Conservation (phyloP, 257 asterid species). For the Apocynum venetum region DNA sequence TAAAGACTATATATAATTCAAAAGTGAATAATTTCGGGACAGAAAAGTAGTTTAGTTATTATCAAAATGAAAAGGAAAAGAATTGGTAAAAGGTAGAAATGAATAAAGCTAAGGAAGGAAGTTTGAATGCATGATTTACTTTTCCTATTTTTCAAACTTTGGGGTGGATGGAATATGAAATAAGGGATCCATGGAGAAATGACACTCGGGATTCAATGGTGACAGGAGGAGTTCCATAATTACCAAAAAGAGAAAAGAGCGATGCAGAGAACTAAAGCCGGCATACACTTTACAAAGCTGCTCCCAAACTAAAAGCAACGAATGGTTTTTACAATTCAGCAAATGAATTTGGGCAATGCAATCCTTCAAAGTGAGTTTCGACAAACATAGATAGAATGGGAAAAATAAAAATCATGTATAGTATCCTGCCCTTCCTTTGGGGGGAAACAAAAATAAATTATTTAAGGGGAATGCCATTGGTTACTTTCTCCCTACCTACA, state of each 20-base stretch:
- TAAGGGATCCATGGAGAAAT: background rate
- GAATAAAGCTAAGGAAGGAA: background rate
- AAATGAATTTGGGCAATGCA: background rate
- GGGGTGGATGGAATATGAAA: background rate
- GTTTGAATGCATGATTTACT: background rate
- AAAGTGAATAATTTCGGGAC: too few relatives aligned
- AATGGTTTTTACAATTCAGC: background rate
- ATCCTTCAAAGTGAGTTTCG: background rate
- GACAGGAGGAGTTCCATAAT: background rate
- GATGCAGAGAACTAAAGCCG: slow-evolving; percentile 10
- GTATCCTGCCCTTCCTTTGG: background rate
- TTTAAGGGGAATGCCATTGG: background rate
- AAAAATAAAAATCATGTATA: too few relatives aligned
- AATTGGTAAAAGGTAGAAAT: background rate
- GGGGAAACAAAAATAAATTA: background rate
- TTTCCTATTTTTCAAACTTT: background rate
- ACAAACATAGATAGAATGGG: background rate
- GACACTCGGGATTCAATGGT: background rate
- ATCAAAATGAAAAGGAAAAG: too few relatives aligned
- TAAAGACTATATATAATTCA: too few relatives aligned
- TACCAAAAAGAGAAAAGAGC: background rate
- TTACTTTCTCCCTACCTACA: too few relatives aligned
- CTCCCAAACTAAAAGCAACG: background rate
- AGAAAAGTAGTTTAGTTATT: too few relatives aligned
- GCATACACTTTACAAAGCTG: slow-evolving; percentile 6